Percentiles rank a stretch among this genome's conserved stretches.
Evolutionary conservation across 192 early-diverging fungal species (phyloP).

Genomic region (Coemansia sp.): DNA sequence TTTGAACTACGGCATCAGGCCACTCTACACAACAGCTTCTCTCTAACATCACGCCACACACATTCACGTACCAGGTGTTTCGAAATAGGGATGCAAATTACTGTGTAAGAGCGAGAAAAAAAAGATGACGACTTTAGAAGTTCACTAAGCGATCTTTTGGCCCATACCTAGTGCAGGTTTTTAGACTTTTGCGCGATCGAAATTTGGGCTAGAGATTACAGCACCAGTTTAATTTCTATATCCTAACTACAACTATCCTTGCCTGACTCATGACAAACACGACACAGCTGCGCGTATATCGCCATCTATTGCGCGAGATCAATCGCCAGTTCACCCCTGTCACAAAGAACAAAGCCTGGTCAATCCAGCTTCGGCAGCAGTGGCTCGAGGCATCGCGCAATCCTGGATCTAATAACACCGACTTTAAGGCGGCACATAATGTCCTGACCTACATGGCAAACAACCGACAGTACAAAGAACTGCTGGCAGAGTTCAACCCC

Average conservation of each 20-base stretch:
- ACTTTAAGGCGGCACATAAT: slow-evolving; percentile 17
- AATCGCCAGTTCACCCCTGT: slow-evolving; percentile 35
- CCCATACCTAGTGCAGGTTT: not conserved
- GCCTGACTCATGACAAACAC: not conserved
- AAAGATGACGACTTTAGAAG: not conserved
- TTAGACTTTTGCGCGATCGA: not conserved
- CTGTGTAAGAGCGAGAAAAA: not conserved
- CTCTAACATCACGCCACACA: not conserved
- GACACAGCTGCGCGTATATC: slow-evolving; percentile 31
- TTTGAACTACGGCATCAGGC: not conserved
- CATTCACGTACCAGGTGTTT: not conserved
- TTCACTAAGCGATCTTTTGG: not conserved
- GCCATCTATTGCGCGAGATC: slow-evolving; percentile 50
- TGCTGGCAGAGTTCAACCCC: slow-evolving; percentile 36
- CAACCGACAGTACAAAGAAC: slow-evolving; percentile 35
- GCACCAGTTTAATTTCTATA: not conserved
- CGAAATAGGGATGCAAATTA: not conserved
- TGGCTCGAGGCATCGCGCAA: slow-evolving; percentile 29
- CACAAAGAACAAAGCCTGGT: slow-evolving; percentile 35
- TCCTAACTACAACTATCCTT: not conserved
- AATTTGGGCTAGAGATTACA: not conserved
- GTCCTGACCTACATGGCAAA: slow-evolving; percentile 34
- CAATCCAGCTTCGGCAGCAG: slow-evolving; percentile 35
- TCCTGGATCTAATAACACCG: not conserved
- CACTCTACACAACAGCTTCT: not conserved